A percentile compares a stretch with the other conserved stretches of the same genome.
These are phyloP conservation scores for Naganishia onofrii DNA, from an alignment of 768 basidiomycete species.

Conservation along the genomic window DNA sequence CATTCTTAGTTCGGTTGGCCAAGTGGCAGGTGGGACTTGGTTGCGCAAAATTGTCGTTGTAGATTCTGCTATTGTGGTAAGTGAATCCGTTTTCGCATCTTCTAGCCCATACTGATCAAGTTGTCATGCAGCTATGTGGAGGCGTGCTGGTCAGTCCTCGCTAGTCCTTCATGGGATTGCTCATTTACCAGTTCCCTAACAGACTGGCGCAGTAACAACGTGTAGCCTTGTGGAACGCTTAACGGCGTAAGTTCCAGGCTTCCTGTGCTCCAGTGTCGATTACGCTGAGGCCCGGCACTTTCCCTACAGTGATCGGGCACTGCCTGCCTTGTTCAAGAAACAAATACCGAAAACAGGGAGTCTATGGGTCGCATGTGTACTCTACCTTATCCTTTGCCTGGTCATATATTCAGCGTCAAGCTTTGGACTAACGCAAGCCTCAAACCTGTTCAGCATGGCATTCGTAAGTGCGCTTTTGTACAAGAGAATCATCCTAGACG, in stretches of 20 bases:
- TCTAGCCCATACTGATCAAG: not conserved
- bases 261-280: conserved; percentile 52
- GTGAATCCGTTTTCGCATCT: not conserved
- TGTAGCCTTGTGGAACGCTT: conserved; percentile 27
- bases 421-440: conserved; percentile 45
- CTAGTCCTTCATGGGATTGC: not conserved
- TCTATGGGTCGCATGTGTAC: conserved; percentile 59
- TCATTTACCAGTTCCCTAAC: conserved; percentile 28
- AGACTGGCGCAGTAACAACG: conserved; percentile 26
- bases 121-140: conserved; percentile 57
- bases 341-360: conserved; percentile 59
- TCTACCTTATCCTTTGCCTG: conserved; percentile 58
- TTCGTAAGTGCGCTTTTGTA: conserved; percentile 26
- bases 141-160: conserved; percentile 65
- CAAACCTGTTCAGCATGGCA: conserved; percentile 42
- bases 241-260: conserved; percentile 60
- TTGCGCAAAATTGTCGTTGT: conserved; percentile 63
- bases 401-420: conserved; percentile 63
- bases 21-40: conserved; percentile 62
- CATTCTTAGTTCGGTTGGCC: conserved; percentile 65
- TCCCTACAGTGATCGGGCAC: conserved; percentile 57
- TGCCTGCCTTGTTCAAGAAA: conserved; percentile 61
- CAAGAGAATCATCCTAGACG: conserved; percentile 32
- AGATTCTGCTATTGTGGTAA: conserved; percentile 64
- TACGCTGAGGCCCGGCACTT: not conserved